Evolutionary conservation across 306 rosid genomes (phyloP).

Genomic region (Rosa lucieae): DNA sequence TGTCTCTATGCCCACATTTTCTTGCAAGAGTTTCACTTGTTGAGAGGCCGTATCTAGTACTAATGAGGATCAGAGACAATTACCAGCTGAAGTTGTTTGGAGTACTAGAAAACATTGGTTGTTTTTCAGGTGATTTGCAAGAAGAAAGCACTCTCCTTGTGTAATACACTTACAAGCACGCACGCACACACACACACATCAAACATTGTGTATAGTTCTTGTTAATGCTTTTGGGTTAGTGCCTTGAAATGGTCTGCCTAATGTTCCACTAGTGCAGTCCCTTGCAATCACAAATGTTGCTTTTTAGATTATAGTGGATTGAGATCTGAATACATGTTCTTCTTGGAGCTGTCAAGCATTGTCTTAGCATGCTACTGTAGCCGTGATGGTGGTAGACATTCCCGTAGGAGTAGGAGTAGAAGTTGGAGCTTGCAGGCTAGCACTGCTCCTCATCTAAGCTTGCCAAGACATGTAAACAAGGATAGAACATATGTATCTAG

Average conservation of each 20-base stretch:
- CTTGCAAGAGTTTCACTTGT: neutral
- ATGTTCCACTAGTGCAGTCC: slow-evolving; percentile 17
- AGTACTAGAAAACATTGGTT: neutral
- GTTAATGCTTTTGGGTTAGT: neutral
- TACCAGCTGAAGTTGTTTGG: slow-evolving; percentile 1
- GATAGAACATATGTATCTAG: slow-evolving; percentile 62
- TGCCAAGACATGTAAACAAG: slow-evolving; percentile 54
- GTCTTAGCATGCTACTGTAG: slow-evolving; percentile 26
- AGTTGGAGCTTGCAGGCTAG: slow-evolving; percentile 69
- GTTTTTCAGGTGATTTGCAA: neutral
- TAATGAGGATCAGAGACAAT: neutral
- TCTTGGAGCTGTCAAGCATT: slow-evolving; percentile 11
- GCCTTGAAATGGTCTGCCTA: slow-evolving; percentile 9
- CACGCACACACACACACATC: neutral
- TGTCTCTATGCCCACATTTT: neutral
- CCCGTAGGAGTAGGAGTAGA: slow-evolving; percentile 58
- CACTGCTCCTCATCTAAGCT: slow-evolving; percentile 43
- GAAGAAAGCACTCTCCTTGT: neutral
- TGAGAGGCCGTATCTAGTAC: neutral
- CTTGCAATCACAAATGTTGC: slow-evolving; percentile 16
- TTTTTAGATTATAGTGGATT: slow-evolving; percentile 20
- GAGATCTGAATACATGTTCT: slow-evolving; percentile 17
- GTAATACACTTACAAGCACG: neutral
- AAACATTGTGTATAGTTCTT: neutral
- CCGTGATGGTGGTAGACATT: slow-evolving; percentile 48